Conservation (phyloP, 164 flowering plant genomes). For the Vitis riparia region DNA sequence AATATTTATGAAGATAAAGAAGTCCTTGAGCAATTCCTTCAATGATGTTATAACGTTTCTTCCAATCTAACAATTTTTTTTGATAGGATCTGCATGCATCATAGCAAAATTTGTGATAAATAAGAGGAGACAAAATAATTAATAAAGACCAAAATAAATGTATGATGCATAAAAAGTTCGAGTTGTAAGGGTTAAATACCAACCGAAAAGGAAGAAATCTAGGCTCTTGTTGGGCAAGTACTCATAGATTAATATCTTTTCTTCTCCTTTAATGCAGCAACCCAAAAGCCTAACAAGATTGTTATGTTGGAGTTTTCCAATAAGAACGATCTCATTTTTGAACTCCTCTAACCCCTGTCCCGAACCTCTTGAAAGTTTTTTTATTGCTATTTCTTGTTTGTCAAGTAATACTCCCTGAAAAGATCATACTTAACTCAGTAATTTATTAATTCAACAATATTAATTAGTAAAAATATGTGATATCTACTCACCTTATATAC, state of each 20-base stretch:
- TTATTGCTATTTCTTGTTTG: slow-evolving; percentile 34
- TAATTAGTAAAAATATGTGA: too few species aligned
- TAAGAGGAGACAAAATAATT: too few species aligned
- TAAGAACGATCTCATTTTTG: slow-evolving; percentile 27
- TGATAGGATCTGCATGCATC: slow-evolving; percentile 5
- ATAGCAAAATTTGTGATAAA: neutral
- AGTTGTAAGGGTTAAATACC: too few species aligned
- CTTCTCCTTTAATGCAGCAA: slow-evolving; percentile 25
- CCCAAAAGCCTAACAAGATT: slow-evolving; percentile 36
- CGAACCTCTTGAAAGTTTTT: slow-evolving; percentile 25
- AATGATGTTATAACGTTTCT: slow-evolving; percentile 23
- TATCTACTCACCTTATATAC: slow-evolving; percentile 28
- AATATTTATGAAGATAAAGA: slow-evolving; percentile 37
- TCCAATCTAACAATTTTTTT: slow-evolving; percentile 26
- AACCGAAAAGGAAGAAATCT: slow-evolving; percentile 28
- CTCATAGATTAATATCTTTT: slow-evolving; percentile 25
- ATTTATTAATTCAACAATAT: neutral
- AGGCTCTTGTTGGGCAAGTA: slow-evolving; percentile 34
- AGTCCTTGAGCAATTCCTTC: slow-evolving; percentile 38
- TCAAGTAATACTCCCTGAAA: slow-evolving; percentile 22
- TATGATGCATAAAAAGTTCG: neutral
- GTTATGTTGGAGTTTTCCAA: slow-evolving; percentile 36
- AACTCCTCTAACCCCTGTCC: slow-evolving; percentile 36
- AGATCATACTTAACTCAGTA: neutral
- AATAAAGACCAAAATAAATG: neutral